Base-by-base conservation (phyloP, 768 basidiomycete genomes). In the Exsudoporus frostii region DNA sequence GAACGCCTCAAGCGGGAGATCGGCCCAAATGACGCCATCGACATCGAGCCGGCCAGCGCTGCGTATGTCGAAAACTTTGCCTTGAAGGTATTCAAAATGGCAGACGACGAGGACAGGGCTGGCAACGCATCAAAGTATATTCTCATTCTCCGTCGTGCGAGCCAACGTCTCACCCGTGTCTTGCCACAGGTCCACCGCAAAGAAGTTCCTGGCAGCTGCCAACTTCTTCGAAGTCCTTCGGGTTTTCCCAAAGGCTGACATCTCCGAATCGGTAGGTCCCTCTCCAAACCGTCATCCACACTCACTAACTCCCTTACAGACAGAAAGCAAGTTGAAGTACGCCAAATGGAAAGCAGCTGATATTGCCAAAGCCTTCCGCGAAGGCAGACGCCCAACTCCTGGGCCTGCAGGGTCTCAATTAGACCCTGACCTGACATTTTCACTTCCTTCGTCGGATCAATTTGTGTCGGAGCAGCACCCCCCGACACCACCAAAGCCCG, bases 331-430 rank as follows among this genome's bases (percentile, higher is more conserved):
- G 71, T 82, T 96, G 33, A 85, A 83, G 51, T 99, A 98, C 71
- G 83, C 94, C 5, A 92, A 97, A 69, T 99, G 97, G 95, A 98
- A 98, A 69, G 96, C 96, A 34, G 87, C 89, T 13, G 93, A 97
- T 56, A 94, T 98, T 19, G 84, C 91, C 17, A 98, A 91, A 69
- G 94, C 96, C 1, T 81, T 94, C 65, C 85, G 95, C n/a, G 96
- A 98, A 69, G 95, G 97, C 5, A 81, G 90, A 20, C 83, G 79
- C 59, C 94, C 96, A 10, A 73, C 76, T 2, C 82, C 94, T 2
- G 96, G 92, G 2, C 88, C 91, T 53, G 84, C 88, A 43, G 83
- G 79, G 47, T 76, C 69, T 40, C 48, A 68, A 2, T 38, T 64
- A 11, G 63, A 65, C 46, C 59, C 59, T 45, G 69, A 71, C n/a